Conservation (phyloP, 2,329 filamentous ascomycete species). For the Torrubiella hemipterigena region DNA sequence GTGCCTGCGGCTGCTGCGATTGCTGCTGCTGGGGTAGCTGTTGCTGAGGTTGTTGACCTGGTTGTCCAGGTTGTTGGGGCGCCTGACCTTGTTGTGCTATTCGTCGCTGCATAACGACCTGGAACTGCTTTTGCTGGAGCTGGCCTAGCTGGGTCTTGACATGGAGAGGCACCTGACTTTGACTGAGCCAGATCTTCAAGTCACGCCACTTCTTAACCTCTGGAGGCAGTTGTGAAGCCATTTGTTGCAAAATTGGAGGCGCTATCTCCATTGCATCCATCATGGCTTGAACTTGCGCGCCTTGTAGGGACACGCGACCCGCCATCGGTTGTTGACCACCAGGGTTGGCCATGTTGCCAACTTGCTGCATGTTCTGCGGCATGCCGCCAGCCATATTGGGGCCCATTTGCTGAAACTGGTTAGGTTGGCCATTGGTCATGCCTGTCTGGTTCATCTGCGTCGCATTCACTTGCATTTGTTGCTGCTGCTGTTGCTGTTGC, state of each 20-base stretch:
- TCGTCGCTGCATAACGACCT: slow-evolving; percentile 14
- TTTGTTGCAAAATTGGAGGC: slow-evolving; percentile 16
- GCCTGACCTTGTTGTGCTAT: slow-evolving; percentile 8
- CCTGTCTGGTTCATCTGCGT: slow-evolving; percentile 1
- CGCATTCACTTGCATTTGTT: slow-evolving; percentile 13
- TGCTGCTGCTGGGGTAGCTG: slow-evolving; percentile 12
- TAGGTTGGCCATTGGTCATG: slow-evolving; percentile 1
- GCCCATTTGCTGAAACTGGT: slow-evolving; percentile 3
- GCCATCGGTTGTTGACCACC: slow-evolving; percentile 13
- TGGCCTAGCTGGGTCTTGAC: slow-evolving; percentile 18
- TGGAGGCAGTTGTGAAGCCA: slow-evolving; percentile 20
- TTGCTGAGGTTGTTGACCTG: too few relatives aligned
- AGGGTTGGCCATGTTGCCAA: slow-evolving; percentile 1
- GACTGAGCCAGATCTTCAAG: slow-evolving; percentile 27
- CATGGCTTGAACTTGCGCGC: slow-evolving; percentile 21
- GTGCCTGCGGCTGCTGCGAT: slow-evolving; percentile 11
- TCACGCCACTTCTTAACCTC: slow-evolving; percentile 38
- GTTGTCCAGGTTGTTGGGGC: slow-evolving; percentile 7
- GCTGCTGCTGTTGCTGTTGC: slow-evolving; percentile 11
- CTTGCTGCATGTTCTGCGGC: slow-evolving; percentile 5
- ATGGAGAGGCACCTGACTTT: slow-evolving; percentile 18
- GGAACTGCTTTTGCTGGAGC: slow-evolving; percentile 28
- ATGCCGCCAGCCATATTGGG: slow-evolving; percentile 13
- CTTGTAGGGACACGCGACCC: slow-evolving; percentile 14
- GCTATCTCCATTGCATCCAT: slow-evolving; percentile 40